These are phyloP conservation scores for Purpureocillium takamizusanense DNA, from an alignment of 2,329 filamentous ascomycete species.

Conservation along the genomic window DNA sequence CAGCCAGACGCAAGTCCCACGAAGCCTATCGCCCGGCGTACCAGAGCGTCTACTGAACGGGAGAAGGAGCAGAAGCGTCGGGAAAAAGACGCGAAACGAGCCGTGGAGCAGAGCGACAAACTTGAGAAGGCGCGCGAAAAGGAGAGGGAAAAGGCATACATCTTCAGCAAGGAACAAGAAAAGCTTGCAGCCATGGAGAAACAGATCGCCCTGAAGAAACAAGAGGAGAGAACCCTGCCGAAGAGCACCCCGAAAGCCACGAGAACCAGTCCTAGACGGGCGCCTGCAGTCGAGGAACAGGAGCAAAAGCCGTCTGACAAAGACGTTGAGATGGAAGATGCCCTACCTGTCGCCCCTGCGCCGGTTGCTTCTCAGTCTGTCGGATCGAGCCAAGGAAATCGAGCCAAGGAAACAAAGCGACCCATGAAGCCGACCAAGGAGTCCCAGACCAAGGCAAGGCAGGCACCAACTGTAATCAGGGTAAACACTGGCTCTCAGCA, in stretches of 20 bases:
- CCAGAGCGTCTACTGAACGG: constrained; percentile 50
- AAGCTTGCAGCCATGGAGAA: constrained; percentile 43
- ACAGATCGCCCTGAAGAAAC: constrained; percentile 42
- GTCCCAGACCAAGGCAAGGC: constrained; percentile 46
- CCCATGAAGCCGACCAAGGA: constrained; percentile 57
- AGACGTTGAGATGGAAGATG: constrained; percentile 49
- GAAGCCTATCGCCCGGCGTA: constrained; percentile 35
- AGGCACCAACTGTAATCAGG: constrained; percentile 60
- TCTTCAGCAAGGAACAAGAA: constrained; percentile 50
- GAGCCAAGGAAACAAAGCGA: constrained; percentile 46
- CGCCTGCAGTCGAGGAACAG: constrained; percentile 24
- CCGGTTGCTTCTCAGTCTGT: constrained; percentile 48
- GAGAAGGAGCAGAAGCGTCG: constrained; percentile 57
- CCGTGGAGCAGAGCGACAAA: constrained; percentile 51
- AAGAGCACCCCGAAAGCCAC: constrained; percentile 35
- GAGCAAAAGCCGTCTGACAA: constrained; percentile 21
- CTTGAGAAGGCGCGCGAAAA: constrained; percentile 61
- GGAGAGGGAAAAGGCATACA: constrained; percentile 58
- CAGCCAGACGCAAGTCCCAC: constrained; percentile 28
- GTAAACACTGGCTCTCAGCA: constrained; percentile 60
- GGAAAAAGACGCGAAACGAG: constrained; percentile 54
- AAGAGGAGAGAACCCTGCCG: constrained; percentile 32
- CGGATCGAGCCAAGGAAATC: constrained; percentile 35
- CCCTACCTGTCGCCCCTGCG: constrained; percentile 46
- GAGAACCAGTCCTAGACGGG: constrained; percentile 44